Base-by-base conservation (phyloP, 1,284 basidiomycete species). In the Puccinia horiana region DNA sequence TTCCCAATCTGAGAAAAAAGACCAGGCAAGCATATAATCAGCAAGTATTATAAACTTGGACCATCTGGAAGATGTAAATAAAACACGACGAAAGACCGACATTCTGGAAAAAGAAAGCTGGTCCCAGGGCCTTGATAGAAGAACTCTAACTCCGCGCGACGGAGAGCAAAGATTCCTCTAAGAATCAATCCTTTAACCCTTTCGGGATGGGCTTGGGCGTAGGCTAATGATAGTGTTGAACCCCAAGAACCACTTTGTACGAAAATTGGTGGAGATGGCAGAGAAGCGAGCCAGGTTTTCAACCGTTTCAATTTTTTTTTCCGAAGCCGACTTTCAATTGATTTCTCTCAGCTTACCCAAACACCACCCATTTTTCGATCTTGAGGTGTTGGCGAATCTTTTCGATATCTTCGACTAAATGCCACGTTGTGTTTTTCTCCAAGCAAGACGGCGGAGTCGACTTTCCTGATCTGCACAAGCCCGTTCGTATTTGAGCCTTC, bases 391-490 rank as follows among this genome's bases (percentile, higher is more conserved):
- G 89, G 76, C 95, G 90, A 37, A 98, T 88, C 85, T 89, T 91
- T 87, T 98, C 95, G 18, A 95, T 92, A 86, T 98, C 96, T 83
- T 91, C 92, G 26, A 98, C 94, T 42, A 98, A 90, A 86, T 96
- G 92, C 94, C 94, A 96, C 0, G 95, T 98, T 2, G 94, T 97
- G 87, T 98, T 98, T 83, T 95, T 92, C 84, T 93, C 91, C 0
- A 93, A 87, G 52, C 89, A 92, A 14, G 94, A 94, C 67, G 88
- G 90, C 86, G 80, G 80, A 23, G 73, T 76, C 44, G 80, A 82
- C 32, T 69, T 75, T 1, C 80, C 80, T n/a, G 80, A 56, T 49
- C 80, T 82, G n/a, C n/a, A 92, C 18, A 42, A 70, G 42, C 20
- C 42, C 42, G 18, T 2, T 37, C 29, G 35, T 16, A 83, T 52